Conservation (phyloP, 2,329 filamentous ascomycete species). For the Paecilomyces sp. region DNA sequence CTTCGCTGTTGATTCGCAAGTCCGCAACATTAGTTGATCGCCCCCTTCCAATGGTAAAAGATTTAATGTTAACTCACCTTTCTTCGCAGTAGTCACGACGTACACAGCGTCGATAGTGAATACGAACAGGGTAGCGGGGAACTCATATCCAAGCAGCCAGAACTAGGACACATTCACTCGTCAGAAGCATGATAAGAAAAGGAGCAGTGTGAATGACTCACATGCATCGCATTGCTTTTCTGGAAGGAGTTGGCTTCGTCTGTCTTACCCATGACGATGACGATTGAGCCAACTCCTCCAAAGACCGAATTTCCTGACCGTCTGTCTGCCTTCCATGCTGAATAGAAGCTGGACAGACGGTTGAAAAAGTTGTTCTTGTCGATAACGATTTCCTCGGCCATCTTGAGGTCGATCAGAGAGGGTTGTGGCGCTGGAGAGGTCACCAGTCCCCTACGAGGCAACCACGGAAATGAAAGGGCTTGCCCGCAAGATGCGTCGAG, state of each 20-base stretch:
- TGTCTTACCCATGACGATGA: constrained; percentile 91
- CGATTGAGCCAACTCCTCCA: constrained; percentile 75
- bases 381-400: constrained; percentile 84
- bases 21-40: constrained; percentile 22
- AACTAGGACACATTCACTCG: constrained; percentile 53
- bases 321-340: constrained; percentile 95
- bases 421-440: not conserved
- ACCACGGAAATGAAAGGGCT: not conserved
- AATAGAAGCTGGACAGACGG: constrained; percentile 77
- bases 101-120: constrained; percentile 83
- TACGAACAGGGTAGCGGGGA: constrained; percentile 89
- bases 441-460: not conserved
- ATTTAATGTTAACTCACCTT: constrained; percentile 53
- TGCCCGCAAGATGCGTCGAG: not conserved
- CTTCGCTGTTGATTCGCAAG: constrained; percentile 56
- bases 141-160: constrained; percentile 98
- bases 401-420: constrained; percentile 21
- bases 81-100: constrained; percentile 93
- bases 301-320: constrained; percentile 79
- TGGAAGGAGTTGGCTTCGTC: constrained; percentile 80
- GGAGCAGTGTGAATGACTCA: constrained; percentile 42
- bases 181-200: constrained; percentile 3
- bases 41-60: not conserved
- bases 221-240: constrained; percentile 96
- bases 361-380: constrained; percentile 91